Base-by-base conservation (phyloP, 208 protist genomes). In the Chromosphaera perkinsii region DNA sequence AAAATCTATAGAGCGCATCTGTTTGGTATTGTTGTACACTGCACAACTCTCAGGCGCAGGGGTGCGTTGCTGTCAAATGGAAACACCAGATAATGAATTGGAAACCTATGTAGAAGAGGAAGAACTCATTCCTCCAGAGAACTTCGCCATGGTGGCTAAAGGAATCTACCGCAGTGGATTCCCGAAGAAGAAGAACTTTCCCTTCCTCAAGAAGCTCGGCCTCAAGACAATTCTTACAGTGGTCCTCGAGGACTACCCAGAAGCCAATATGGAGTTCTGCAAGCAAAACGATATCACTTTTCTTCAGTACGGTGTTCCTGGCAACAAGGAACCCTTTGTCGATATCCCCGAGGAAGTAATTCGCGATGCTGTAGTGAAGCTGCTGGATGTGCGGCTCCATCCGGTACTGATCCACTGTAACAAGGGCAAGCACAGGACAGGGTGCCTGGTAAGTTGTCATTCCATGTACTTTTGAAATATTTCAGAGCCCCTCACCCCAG, bases 401-500 rank as follows among this genome's bases (percentile, higher is more conserved):
- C 94, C 94, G 3, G 65, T 96, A 47, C 76, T 96, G 12, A 96
- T 97, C 54, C 93, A 97, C 76, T 97, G 94, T 77, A 96, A 97
- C 69, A 97, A 97, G 72, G 84, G 83, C 42, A 85, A 85, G 76
- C 93, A 97, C 66, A 77, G 93, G 51, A 97, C 93, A 17, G 93
- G 93, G 32, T 92, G 90, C 22, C 78, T 97, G 0, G 90, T n/a
- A n/a, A n/a, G n/a, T n/a, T n/a, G n/a, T n/a, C n/a, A n/a, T n/a
- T n/a, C n/a, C n/a, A n/a, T n/a, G n/a, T n/a, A n/a, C n/a, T n/a
- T n/a, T n/a, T n/a, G n/a, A n/a, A n/a, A n/a, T n/a, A n/a, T n/a
- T n/a, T n/a, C n/a, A n/a, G n/a, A n/a, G n/a, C n/a, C n/a, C n/a
- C n/a, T n/a, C n/a, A n/a, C n/a, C n/a, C n/a, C n/a, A n/a, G n/a